These are phyloP conservation scores for Collybia nuda DNA, from an alignment of 768 basidiomycete genomes.

Conservation along the genomic window DNA sequence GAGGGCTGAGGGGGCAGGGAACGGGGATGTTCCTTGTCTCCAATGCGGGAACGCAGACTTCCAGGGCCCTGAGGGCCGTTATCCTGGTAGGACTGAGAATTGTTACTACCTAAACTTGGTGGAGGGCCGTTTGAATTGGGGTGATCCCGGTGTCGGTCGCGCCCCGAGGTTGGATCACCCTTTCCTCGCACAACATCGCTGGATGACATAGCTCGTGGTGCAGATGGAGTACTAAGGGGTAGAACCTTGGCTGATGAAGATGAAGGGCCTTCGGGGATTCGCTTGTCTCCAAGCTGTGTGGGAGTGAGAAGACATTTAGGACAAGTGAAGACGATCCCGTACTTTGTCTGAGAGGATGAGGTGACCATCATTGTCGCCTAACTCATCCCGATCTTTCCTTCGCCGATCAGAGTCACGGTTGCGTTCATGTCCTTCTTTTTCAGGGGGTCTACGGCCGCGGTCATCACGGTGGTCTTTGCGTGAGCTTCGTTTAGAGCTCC, in stretches of 20 bases:
- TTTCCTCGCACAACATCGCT: constrained; percentile 43
- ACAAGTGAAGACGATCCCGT: constrained; percentile 14
- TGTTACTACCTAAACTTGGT: constrained; percentile 9
- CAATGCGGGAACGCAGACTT: constrained; percentile 51
- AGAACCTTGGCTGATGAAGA: constrained; percentile 39
- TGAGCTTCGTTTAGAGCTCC: constrained; percentile 77
- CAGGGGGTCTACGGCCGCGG: constrained; percentile 59
- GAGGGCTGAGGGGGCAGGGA: constrained; percentile 30
- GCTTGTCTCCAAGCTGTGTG: constrained; percentile 54
- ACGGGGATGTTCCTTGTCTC: constrained; percentile 53
- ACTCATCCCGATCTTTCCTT: constrained; percentile 61
- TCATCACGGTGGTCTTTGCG: constrained; percentile 84
- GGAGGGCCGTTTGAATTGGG: constrained; percentile 30
- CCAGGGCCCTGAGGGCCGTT: constrained; percentile 20
- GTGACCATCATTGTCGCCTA: constrained; percentile 48
- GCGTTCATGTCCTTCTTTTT: constrained; percentile 71
- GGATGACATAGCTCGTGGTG: constrained; percentile 69
- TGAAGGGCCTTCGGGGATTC: constrained; percentile 47
- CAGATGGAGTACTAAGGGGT: constrained; percentile 64
- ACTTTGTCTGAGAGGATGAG: constrained; percentile 61
- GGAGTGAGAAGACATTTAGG: constrained; percentile 9
- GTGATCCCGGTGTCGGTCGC: constrained; percentile 51
- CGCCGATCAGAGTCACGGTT: constrained; percentile 67
- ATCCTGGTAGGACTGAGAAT: constrained; percentile 20
- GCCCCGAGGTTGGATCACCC: constrained; percentile 32